Evolutionary conservation across 306 rosid species (phyloP).

Genomic region (Vigna unguiculata): DNA sequence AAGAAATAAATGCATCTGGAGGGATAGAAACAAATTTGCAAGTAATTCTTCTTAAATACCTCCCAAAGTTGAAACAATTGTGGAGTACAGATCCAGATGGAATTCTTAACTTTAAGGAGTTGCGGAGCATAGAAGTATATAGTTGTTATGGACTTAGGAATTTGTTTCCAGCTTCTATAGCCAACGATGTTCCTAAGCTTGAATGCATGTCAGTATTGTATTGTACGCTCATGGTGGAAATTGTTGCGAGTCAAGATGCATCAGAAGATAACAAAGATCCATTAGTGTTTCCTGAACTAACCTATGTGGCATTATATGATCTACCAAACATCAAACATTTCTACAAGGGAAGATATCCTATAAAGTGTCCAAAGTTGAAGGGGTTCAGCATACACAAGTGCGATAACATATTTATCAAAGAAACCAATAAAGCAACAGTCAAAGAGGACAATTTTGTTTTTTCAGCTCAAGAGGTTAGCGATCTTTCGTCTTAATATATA

Average conservation of each 20-base stretch:
- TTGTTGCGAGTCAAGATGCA: not conserved
- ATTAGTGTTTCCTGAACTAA: not conserved
- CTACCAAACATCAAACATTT: not conserved
- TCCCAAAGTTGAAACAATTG: conserved; percentile 13
- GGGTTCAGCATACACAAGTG: rapidly evolving
- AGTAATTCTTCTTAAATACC: rapidly evolving
- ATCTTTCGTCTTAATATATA: not conserved
- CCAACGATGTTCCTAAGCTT: not conserved
- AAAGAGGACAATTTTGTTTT: not conserved
- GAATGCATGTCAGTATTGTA: rapidly evolving
- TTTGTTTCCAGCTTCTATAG: conserved; percentile 40
- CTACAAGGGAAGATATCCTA: not conserved
- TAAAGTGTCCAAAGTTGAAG: conserved; percentile 11
- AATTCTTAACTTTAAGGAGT: not conserved
- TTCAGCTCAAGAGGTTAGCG: conserved; percentile 24
- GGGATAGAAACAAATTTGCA: not conserved
- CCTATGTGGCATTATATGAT: rapidly evolving
- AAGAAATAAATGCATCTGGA: not conserved
- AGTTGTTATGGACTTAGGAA: not conserved
- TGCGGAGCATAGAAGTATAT: not conserved
- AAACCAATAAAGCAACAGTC: not conserved
- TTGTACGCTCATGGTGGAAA: conserved; percentile 23
- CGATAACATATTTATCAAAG: not conserved
- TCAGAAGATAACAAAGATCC: not conserved
- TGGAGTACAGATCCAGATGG: not conserved